Percentiles rank a stretch among this genome's conserved stretches.
phyloP scores from a whole-genome alignment of 192 early-diverging fungal species.

The Umbelopsis sp. region DNA sequence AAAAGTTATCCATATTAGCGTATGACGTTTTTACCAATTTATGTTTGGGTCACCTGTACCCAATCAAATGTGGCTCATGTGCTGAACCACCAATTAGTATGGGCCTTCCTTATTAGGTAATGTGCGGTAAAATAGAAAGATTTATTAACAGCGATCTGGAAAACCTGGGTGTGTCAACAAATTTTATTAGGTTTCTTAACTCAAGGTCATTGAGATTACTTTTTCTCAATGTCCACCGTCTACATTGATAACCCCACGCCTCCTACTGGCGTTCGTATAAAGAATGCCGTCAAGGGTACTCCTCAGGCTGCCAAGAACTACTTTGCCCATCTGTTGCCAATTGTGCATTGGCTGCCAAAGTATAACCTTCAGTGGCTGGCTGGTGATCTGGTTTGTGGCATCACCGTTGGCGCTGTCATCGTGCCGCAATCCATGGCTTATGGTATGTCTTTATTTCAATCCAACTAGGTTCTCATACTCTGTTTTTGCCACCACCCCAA shows the following conservation, averaged over 20 bases:
- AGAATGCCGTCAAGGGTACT: not conserved
- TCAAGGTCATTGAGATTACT: not conserved
- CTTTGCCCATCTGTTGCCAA: slow-evolving; percentile 42
- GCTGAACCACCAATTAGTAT: not conserved
- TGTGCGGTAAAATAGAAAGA: not conserved
- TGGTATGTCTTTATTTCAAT: slow-evolving; percentile 17
- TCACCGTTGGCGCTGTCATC: slow-evolving; percentile 75
- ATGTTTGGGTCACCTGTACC: slow-evolving; percentile 1
- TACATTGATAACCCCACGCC: slow-evolving; percentile 1
- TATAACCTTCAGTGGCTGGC: slow-evolving; percentile 59
- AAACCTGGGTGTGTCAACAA: not conserved
- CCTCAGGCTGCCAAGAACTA: slow-evolving; percentile 10
- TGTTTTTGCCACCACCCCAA: too few relatives aligned
- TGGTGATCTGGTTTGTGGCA: slow-evolving; percentile 69
- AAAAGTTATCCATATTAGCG: not conserved
- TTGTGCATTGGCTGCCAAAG: slow-evolving; percentile 50
- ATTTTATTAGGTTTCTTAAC: not conserved
- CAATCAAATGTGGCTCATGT: slow-evolving; percentile 15
- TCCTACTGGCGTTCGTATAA: not conserved
- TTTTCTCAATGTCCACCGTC: not conserved
- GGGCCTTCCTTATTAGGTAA: not conserved
- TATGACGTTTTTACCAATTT: not conserved
- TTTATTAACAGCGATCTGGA: not conserved
- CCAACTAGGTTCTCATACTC: too few relatives aligned
- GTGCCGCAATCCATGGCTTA: slow-evolving; percentile 78